Evolutionary conservation across 805 yeast species (phyloP).

Genomic region (Saccharomyces jurei): DNA sequence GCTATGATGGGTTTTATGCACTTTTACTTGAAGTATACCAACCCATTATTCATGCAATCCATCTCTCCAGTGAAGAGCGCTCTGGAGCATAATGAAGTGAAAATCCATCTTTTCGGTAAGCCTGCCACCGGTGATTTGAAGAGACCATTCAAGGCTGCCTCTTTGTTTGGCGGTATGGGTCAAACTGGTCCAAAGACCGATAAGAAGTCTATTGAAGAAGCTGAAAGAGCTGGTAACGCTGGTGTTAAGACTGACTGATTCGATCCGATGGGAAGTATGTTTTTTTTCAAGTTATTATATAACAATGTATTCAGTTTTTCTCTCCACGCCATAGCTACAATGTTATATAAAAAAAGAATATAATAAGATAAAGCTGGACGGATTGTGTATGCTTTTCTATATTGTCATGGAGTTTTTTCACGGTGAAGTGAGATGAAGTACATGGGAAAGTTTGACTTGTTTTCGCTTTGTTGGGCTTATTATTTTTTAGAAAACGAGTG

Average conservation of each 20-base stretch:
- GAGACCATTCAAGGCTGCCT: constrained; percentile 91
- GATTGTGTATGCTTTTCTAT: background rate
- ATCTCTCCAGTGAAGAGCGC: constrained; percentile 86
- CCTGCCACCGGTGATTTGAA: constrained; percentile 84
- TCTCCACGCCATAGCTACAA: background rate
- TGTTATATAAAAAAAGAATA: background rate
- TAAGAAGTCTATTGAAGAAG: constrained; percentile 75
- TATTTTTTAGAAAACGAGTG: background rate
- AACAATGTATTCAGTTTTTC: background rate
- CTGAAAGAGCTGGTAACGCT: constrained; percentile 78
- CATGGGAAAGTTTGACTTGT: too few relatives aligned
- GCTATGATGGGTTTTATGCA: constrained; percentile 99
- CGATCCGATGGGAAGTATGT: background rate
- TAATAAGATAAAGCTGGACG: background rate
- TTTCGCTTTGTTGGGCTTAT: background rate
- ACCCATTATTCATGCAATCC: constrained; percentile 92
- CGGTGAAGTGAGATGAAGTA: background rate
- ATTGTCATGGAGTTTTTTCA: background rate
- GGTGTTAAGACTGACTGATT: constrained; percentile 79
- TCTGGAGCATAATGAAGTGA: constrained; percentile 79
- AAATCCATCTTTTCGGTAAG: constrained; percentile 78
- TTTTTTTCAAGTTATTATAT: background rate
- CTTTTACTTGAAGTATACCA: constrained; percentile 91
- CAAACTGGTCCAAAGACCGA: constrained; percentile 49
- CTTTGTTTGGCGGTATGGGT: constrained; percentile 57